These are phyloP conservation scores for Apodospora peruviana DNA, from an alignment of 495 filamentous ascomycete species.

Conservation along the genomic window DNA sequence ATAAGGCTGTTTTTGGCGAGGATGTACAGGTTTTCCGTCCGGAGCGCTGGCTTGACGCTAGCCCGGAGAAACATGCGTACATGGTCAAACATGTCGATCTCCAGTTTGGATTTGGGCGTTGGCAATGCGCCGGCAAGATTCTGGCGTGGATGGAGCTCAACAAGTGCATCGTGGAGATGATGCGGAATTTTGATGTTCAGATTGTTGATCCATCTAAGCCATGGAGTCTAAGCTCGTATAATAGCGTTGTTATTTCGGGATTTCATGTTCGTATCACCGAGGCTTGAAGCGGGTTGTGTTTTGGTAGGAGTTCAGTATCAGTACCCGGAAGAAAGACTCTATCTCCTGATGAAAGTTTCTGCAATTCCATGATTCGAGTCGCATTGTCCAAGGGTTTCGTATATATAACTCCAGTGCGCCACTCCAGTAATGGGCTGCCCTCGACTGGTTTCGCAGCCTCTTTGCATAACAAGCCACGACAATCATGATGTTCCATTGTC, in stretches of 20 bases:
- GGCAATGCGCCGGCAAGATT: slow-evolving; percentile 8
- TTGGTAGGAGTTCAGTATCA: too few relatives aligned
- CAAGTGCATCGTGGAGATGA: slow-evolving; percentile 9
- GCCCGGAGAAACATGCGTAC: neutral
- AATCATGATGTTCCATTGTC: too few relatives aligned
- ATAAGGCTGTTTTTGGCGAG: slow-evolving; percentile 37
- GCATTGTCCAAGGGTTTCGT: too few relatives aligned
- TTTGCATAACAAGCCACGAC: too few relatives aligned
- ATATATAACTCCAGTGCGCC: too few relatives aligned
- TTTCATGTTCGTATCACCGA: too few relatives aligned
- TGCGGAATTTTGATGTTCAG: slow-evolving; percentile 50
- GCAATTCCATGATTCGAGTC: too few relatives aligned
- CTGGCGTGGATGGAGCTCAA: slow-evolving; percentile 10
- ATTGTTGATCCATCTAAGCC: slow-evolving; percentile 43
- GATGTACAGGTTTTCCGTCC: slow-evolving; percentile 43
- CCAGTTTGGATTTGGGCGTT: slow-evolving; percentile 3
- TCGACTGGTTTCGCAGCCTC: too few relatives aligned
- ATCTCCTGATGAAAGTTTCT: too few relatives aligned
- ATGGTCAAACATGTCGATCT: slow-evolving; percentile 3
- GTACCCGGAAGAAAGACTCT: too few relatives aligned
- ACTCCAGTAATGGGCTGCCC: too few relatives aligned
- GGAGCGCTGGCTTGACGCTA: slow-evolving; percentile 42
- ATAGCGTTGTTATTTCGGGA: neutral
- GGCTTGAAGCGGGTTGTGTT: too few relatives aligned
- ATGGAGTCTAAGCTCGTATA: slow-evolving; percentile 12